Evolutionary conservation across 2,329 filamentous ascomycete genomes (phyloP).

Genomic region (Penicillium hesseltinei): DNA sequence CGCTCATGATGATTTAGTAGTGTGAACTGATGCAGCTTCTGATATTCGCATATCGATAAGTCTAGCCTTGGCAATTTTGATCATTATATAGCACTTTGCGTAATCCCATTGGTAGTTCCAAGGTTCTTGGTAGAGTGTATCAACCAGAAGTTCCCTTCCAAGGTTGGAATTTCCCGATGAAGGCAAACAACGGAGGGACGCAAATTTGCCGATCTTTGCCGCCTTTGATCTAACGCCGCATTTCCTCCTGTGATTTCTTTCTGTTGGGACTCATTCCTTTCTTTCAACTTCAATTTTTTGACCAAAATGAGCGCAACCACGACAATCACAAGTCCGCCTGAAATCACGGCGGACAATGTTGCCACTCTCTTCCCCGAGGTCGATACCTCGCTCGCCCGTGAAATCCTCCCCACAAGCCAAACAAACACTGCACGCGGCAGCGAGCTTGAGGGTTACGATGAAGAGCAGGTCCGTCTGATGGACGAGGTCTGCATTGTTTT

Average conservation of each 20-base stretch:
- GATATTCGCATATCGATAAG: not conserved
- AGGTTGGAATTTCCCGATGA: not conserved
- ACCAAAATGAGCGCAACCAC: conserved; percentile 47
- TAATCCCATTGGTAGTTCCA: not conserved
- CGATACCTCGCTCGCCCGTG: conserved; percentile 58
- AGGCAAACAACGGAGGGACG: not conserved
- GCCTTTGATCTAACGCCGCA: conserved; percentile 9
- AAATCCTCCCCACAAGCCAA: conserved; percentile 46
- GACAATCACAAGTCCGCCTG: conserved; percentile 51
- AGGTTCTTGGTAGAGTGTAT: not conserved
- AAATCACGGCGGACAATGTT: conserved; percentile 83
- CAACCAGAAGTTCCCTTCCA: not conserved
- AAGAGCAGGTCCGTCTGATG: conserved; percentile 97
- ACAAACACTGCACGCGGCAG: conserved; percentile 51
- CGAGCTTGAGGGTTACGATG: conserved; percentile 87
- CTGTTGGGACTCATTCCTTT: not conserved
- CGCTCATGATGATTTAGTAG: not conserved
- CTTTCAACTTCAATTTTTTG: not conserved
- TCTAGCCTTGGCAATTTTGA: not conserved
- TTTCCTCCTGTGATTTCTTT: conserved; percentile 7
- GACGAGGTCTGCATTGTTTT: conserved; percentile 98
- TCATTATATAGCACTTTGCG: not conserved
- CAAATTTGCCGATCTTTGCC: conserved; percentile 16
- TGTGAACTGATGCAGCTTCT: not conserved
- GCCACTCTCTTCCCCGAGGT: conserved; percentile 84